Percentiles rank a stretch among this genome's conserved stretches.
These are phyloP conservation scores for Gynochthodes officinalis DNA, from an alignment of 257 asterid genomes.

Conservation along the genomic window DNA sequence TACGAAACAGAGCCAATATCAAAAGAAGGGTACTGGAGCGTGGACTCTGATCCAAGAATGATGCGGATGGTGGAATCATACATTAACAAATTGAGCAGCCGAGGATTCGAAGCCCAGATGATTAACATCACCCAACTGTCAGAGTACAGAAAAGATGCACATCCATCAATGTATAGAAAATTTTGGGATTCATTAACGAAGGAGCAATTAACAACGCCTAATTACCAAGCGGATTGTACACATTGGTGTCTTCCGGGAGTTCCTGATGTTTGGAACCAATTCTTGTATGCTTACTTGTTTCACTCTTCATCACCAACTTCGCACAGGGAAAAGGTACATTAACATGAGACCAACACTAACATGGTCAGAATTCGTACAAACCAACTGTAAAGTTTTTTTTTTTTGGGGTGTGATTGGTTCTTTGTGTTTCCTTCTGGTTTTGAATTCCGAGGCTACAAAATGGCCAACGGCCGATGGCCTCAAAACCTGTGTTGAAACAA, in stretches of 20 bases:
- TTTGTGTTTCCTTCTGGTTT: too few species aligned
- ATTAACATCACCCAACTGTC: slow-evolving; percentile 62
- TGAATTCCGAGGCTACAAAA: too few species aligned
- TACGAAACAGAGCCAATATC: slow-evolving; percentile 38
- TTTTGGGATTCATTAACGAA: slow-evolving; percentile 21
- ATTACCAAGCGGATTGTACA: slow-evolving; percentile 47
- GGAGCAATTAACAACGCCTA: slow-evolving; percentile 37
- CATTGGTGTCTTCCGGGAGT: slow-evolving; percentile 91
- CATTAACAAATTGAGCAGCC: slow-evolving; percentile 25
- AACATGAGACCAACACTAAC: not conserved
- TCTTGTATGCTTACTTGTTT: slow-evolving; percentile 47
- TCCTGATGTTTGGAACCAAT: slow-evolving; percentile 75
- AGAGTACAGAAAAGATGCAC: slow-evolving; percentile 62
- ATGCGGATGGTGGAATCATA: slow-evolving; percentile 41
- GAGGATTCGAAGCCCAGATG: slow-evolving; percentile 45
- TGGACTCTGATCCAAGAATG: slow-evolving; percentile 32
- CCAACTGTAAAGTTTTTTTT: too few species aligned
- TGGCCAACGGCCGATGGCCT: too few species aligned
- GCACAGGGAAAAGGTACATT: not conserved
- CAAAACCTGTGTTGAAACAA: too few species aligned
- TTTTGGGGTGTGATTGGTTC: too few species aligned
- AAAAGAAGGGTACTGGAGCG: slow-evolving; percentile 35
- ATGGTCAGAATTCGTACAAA: too few species aligned
- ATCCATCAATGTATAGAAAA: slow-evolving; percentile 48
- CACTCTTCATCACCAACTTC: slow-evolving; percentile 16